Evolutionary conservation across 2,329 filamentous ascomycete genomes (phyloP).

Genomic region (Xylariaceae sp.): DNA sequence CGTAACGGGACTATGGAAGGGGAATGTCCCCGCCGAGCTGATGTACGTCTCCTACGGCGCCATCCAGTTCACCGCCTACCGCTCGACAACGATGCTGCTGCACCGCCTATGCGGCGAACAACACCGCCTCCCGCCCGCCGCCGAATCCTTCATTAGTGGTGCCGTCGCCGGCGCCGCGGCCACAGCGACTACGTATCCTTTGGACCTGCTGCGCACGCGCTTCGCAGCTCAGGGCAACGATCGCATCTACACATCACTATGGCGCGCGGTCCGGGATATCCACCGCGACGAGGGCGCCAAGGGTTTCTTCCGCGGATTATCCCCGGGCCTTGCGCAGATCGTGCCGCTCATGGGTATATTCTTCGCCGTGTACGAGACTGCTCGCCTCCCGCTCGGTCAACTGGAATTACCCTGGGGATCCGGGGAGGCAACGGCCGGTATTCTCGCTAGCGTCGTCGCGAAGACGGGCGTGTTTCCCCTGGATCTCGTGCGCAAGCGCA

Average conservation of each 20-base stretch:
- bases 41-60: constrained; percentile 90
- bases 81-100: constrained; percentile 64
- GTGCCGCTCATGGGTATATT: constrained; percentile 97
- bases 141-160: constrained; percentile 76
- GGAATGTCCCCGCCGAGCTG: constrained; percentile 90
- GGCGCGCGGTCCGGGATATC: constrained; percentile 67
- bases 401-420: constrained; percentile 63
- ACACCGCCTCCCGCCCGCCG: constrained; percentile 53
- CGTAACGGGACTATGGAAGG: constrained; percentile 87
- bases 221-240: constrained; percentile 90
- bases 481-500: constrained; percentile 83
- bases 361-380: constrained; percentile 80
- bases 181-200: constrained; percentile 81
- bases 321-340: constrained; percentile 78
- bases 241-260: constrained; percentile 70
- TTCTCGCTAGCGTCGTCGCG: constrained; percentile 70
- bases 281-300: constrained; percentile 63
- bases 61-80: constrained; percentile 85
- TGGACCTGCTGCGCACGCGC: constrained; percentile 86
- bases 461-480: constrained; percentile 92
- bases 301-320: constrained; percentile 86
- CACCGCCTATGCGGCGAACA: constrained; percentile 42
- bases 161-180: constrained; percentile 76
- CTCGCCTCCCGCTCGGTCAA: constrained; percentile 55
- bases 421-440: constrained; percentile 77